Base-by-base conservation (phyloP, 2,329 filamentous ascomycete species). In the Ascochyta viciae-villosae region DNA sequence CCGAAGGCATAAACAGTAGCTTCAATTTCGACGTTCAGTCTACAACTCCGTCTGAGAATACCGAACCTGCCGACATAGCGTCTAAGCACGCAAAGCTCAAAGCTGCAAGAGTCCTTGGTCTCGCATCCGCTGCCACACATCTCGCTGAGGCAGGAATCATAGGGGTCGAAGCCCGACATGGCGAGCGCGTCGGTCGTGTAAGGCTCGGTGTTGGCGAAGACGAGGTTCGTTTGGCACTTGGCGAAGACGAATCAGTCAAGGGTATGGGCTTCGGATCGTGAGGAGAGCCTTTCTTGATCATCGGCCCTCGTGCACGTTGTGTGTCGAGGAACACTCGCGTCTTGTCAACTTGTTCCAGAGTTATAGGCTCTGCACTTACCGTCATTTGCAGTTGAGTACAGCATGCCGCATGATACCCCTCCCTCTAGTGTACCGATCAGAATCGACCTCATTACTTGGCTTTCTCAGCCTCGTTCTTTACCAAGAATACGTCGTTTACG, bases 81-180 rank as follows among this genome's bases (percentile, higher is more conserved):
- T 57, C 51, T 10, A 70, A 60, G 51, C 57, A 64, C 41, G 64
- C 66, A 62, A 73, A 74, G 50, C 54, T 48, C 50, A 76, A 75
- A 60, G 73, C 68, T 42, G 78, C 83, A 15, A 73, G 87, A 38
- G 67, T 63, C 26, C 50, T 82, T 24, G 85, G 85, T 31, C 78
- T 96, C 68, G 86, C 89, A 33, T 82, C 83, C 31, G 93, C 92
- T 0, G 91, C 92, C 1, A 84, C 91, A 54, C 92, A 94, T 56
- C 82, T 99, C 19, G 89, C 91, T 58, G 92, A 95, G 58, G 91
- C 93, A 0, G 95, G 95, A 0, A 86, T 99, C 48, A 83, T 99
- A 55, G 91, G 92, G 6, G 76, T 99, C 48, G 95, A 99, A 74
- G 85, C 85, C 4, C 77, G 81, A 57, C 87, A 87, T 62, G 89